Evolutionary conservation across 2,329 filamentous ascomycete species (phyloP).

Genomic region (Xylaria sp.): DNA sequence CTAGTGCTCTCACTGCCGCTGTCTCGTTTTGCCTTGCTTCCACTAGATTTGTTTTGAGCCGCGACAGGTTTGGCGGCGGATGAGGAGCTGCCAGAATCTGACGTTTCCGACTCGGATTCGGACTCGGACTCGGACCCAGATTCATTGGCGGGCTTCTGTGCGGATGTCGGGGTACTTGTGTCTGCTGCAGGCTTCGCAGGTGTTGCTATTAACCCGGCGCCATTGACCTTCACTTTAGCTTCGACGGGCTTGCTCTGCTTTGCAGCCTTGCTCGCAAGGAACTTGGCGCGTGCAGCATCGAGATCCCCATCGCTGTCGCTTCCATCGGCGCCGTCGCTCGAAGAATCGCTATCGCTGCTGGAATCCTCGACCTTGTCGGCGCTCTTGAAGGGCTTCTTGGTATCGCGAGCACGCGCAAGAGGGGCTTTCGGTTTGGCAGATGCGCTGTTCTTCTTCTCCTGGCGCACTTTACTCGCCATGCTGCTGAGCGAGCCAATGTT

Average conservation of each 20-base stretch:
- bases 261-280: conserved; percentile 35
- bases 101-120: conserved; percentile 21
- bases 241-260: conserved; percentile 39
- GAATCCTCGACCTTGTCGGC: conserved; percentile 39
- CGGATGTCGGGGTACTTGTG: conserved; percentile 25
- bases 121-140: conserved; percentile 29
- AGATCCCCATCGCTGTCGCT: conserved; percentile 41
- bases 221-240: conserved; percentile 31
- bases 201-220: conserved; percentile 23
- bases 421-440: conserved; percentile 28
- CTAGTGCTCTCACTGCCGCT: conserved; percentile 37
- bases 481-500: conserved; percentile 31
- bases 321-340: conserved; percentile 42
- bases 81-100: conserved; percentile 7
- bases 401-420: conserved; percentile 23
- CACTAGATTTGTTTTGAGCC: conserved; percentile 27
- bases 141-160: conserved; percentile 33
- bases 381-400: conserved; percentile 27
- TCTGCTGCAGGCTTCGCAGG: conserved; percentile 30
- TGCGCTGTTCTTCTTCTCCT: conserved; percentile 35
- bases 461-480: conserved; percentile 36
- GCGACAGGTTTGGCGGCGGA: conserved; percentile 26
- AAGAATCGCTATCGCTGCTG: conserved; percentile 38
- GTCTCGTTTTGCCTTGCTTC: conserved; percentile 29
- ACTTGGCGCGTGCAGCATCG: conserved; percentile 42